Evolutionary conservation across 2,329 filamentous ascomycete species (phyloP), one percentile per base, ranked within the genome.

Genomic region (Geoglossum cookeanum): DNA sequence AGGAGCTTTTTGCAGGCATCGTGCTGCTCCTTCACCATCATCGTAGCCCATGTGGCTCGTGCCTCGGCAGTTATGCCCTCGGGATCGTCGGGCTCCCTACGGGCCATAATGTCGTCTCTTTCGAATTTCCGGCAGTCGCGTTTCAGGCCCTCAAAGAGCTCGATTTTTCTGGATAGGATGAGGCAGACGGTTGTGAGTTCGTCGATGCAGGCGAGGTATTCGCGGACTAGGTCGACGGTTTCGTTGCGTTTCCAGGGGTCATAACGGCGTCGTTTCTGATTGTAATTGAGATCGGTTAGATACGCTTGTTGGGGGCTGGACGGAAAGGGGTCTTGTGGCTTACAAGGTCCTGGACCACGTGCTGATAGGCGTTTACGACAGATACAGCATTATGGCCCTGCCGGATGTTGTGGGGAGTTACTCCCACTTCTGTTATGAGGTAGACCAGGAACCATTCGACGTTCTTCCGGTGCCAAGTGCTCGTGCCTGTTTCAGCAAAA

Each of bases 381-480:
- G 53, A 29, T 8, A 60, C 60, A 13, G 60, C 61, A 44, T 62
- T 63, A 35, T 47, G 59, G 4, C 62, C 62, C 57, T 62, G 61
- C 8, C 62, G 59, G 17, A 57, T n/a, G 7, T 53, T 42, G 44
- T 62, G 61, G 3, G 62, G 62, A 11, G 60, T 62, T 1, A 57
- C 59, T 7, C 48, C 61, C 11, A 63, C 53, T 56, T 63, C 62
- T 3, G 61, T 59, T 32, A 63, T 47, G 6, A 63, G 30, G 42
- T 63, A 63, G 9, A 61, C 58, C 11, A 61, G 53, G 42, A 63
- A 59, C 61, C 61, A 63, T 49, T 63, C 62, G 2, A 62, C 57
- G 22, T 52, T 62, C 52, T 56, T 58, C 30, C 58, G 42, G 35
- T 62, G 61, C 62, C 62, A 63, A n/a, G 57, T 63, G 17, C 48